Base-by-base conservation (phyloP, 2,329 filamentous ascomycete genomes). In the Aspergillus oerlinghausenensis region DNA sequence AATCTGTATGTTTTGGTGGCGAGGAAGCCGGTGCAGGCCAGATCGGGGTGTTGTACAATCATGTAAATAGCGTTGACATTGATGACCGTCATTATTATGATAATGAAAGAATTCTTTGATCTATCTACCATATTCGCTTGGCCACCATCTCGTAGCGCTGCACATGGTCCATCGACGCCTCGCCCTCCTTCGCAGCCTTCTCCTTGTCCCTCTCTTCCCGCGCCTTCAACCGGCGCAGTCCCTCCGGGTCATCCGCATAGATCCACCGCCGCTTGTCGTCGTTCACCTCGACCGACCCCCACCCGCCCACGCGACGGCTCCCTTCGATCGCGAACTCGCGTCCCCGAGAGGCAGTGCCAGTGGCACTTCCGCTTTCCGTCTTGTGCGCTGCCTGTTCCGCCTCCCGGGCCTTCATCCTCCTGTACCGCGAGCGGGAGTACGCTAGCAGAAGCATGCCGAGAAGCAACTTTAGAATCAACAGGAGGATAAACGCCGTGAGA, bases 131-230 rank as follows among this genome's bases (percentile, higher is more conserved):
- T 66, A 99, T 99, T 70, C 94, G 83, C 81, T 97, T 97, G 0
- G 91, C 90, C 65, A 92, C 88, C 94, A 97, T 97, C 70, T 92
- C 91, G 77, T 97, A 99, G 66, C 94, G 82, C 65, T 81, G 85
- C 60, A 86, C 90, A 70, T 77, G 85, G 67, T 81, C 88, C 74
- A 85, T 84, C 70, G 84, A 85, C 82, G 55, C 73, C 71, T 59
- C 68, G 64, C 55, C 66, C 85, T 71, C 75, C 84, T 71, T 78
- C 82, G 52, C 84, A 80, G 48, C 81, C 57, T 72, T 75, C 25
- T 80, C 81, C 63, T 82, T 86, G 61, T 85, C 84, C 59, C 83
- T 84, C 6, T 81, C 82, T 65, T 83, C 79, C 67, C 84, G 83
- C 59, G 87, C 86, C 61, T 86, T 85, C 52, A 82, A 69, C 57